Evolutionary conservation across 306 rosid species (phyloP).

Genomic region (Casuarina cunninghamiana): DNA sequence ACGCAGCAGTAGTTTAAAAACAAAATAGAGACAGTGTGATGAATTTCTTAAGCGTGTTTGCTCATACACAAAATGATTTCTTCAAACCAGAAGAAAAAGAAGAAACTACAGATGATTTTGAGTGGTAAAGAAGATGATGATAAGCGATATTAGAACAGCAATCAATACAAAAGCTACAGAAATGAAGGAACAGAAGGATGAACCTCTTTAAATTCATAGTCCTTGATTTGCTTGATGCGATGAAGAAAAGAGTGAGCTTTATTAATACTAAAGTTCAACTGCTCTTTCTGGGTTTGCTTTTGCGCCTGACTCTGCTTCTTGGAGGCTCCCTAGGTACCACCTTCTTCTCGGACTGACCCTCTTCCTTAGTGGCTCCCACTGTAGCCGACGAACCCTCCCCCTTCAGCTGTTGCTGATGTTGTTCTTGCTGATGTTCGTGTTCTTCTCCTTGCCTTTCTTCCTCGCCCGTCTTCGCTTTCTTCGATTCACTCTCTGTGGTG

Average conservation of each 20-base stretch:
- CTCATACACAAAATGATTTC: neutral
- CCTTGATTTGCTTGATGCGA: constrained; percentile 10
- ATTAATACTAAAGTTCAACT: constrained; percentile 29
- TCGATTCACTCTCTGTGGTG: constrained; percentile 28
- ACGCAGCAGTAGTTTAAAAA: no score
- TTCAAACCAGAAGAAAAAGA: neutral
- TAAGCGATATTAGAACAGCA: constrained; percentile 6
- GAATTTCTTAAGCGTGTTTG: neutral
- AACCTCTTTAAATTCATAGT: neutral
- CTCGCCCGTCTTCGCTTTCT: constrained; percentile 28
- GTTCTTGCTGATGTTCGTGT: constrained; percentile 2
- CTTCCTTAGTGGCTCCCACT: constrained; percentile 27
- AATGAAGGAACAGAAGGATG: neutral
- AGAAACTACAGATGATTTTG: neutral
- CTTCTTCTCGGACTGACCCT: constrained; percentile 16
- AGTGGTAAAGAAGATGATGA: neutral
- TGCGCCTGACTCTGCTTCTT: constrained; percentile 69
- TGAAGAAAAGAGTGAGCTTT: neutral
- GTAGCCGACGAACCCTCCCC: constrained; percentile 33
- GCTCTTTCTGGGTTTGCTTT: constrained; percentile 90
- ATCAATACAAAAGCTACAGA: constrained; percentile 9
- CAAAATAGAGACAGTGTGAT: neutral
- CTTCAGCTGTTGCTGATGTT: constrained; percentile 10
- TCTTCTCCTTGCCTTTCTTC: constrained; percentile 18
- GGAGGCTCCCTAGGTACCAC: constrained; percentile 39